These are phyloP conservation scores for Mollisiaceae sp. DNA, from an alignment of 2,329 filamentous ascomycete genomes.

Conservation along the genomic window DNA sequence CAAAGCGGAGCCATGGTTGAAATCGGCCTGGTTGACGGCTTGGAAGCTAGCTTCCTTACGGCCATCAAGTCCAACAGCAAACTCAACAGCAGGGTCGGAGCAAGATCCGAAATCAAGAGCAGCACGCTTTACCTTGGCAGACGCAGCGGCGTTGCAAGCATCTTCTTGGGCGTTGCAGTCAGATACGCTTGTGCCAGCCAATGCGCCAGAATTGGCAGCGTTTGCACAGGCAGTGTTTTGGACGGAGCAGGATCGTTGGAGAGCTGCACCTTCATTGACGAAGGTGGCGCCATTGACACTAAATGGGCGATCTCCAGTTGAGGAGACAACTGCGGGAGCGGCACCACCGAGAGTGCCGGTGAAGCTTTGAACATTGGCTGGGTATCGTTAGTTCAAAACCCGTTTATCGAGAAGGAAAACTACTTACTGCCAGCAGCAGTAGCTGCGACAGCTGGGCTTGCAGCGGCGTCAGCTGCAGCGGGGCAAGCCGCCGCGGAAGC, in stretches of 20 bases:
- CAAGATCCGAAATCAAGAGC: conserved; percentile 48
- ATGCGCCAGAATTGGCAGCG: conserved; percentile 57
- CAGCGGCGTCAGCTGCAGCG: conserved; percentile 16
- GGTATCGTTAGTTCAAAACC: conserved; percentile 24
- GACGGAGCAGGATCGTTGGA: conserved; percentile 64
- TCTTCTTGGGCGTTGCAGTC: conserved; percentile 62
- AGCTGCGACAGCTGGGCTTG: conserved; percentile 14
- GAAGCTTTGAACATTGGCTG: conserved; percentile 48
- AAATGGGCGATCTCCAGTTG: conserved; percentile 58
- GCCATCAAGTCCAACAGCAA: conserved; percentile 51
- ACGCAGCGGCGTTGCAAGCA: conserved; percentile 46
- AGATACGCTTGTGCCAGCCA: conserved; percentile 47
- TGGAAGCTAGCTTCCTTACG: conserved; percentile 50
- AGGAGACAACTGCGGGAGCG: conserved; percentile 54
- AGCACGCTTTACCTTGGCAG: conserved; percentile 25
- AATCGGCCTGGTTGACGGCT: conserved; percentile 48
- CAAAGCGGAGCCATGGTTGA: conserved; percentile 53
- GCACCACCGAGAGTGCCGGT: conserved; percentile 56
- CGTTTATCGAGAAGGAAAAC: background rate
- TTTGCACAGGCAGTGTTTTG: conserved; percentile 65
- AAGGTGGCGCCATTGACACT: conserved; percentile 62
- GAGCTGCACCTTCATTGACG: conserved; percentile 58
- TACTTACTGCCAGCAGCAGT: conserved; percentile 38
- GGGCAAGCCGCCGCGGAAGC: conserved; percentile 10
- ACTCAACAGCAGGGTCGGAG: conserved; percentile 49